phyloP scores from a whole-genome alignment of 1,284 basidiomycete species.

The Schizophyllum commune region DNA sequence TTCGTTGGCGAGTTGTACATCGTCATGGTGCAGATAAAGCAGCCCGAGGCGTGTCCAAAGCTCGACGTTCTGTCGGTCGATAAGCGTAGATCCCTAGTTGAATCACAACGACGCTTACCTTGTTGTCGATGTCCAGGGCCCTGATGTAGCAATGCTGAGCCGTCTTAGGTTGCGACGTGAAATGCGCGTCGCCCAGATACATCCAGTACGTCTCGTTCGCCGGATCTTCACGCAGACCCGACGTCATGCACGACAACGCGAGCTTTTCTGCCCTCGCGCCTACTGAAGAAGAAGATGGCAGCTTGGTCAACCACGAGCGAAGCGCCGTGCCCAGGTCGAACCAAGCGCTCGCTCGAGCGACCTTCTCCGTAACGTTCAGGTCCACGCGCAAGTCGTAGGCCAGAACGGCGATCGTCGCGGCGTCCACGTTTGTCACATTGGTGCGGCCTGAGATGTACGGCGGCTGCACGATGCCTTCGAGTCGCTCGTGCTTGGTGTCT shows the following conservation, averaged over 20 bases:
- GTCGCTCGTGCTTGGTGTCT: conserved; percentile 22
- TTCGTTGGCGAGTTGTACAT: conserved; percentile 81
- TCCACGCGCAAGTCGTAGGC: conserved; percentile 71
- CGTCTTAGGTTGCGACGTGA: conserved; percentile 57
- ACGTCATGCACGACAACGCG: conserved; percentile 55
- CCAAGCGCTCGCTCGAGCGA: conserved; percentile 54
- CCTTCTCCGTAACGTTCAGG: conserved; percentile 55
- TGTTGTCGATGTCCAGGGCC: conserved; percentile 79
- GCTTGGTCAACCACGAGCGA: conserved; percentile 39
- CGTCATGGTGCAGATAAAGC: conserved; percentile 80
- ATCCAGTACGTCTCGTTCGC: conserved; percentile 79
- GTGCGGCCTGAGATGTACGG: conserved; percentile 20
- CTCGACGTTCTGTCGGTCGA: conserved; percentile 47
- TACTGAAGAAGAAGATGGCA: conserved; percentile 7
- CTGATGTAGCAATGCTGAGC: conserved; percentile 93
- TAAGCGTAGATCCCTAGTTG: conserved; percentile 6
- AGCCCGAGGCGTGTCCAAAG: conserved; percentile 91
- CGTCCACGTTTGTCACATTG: conserved; percentile 21
- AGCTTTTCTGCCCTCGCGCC: conserved; percentile 31
- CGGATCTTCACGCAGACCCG: conserved; percentile 73
- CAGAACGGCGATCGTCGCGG: conserved; percentile 46
- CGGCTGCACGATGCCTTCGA: conserved; percentile 35
- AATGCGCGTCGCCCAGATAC: conserved; percentile 69
- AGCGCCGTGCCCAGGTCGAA: conserved; percentile 75
- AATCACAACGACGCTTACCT: conserved; percentile 35